Base-by-base conservation (phyloP, 495 filamentous ascomycete species). In the Penicillium coffeae region DNA sequence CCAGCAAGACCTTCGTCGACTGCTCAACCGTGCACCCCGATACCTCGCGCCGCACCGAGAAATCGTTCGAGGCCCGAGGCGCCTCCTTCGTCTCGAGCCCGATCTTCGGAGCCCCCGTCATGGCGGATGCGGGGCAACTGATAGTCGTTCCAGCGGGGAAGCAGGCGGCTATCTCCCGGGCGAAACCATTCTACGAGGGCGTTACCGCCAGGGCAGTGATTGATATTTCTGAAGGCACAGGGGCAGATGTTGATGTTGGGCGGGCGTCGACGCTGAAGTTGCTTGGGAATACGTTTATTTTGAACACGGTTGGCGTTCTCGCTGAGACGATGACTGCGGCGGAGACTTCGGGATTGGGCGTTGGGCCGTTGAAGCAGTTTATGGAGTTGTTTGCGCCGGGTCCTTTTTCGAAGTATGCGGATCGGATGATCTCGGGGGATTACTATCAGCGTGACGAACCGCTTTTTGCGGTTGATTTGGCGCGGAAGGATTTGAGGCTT, bases 1-100 rank as follows among this genome's bases (percentile, higher is more conserved):
- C 52, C 12, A 33, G 21, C 25, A 74, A 74, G 41, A 67, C 62
- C 25, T 58, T 95, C 48, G 72, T 95, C 32, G 90, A 95, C 56
- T 91, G 86, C 74, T 92, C 87, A 1, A 96, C 90, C 37, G 82
- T 96, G 30, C 85, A 91, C 65, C 90, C 91, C 0, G 84, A 90
- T 35, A 93, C 87, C 19, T 87, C 89, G 3, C 76, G 86, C 35
- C 69, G 66, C 38, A 55, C 87, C 4, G 81, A 83, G 36, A 69
- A 78, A 47, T 68, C 64, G 3, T 72, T 87, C 44, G 53, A 64
- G 2, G 74, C 62, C 1, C 75, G 75, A 18, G 86, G 85, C 7
- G 89, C 78, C 0, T 69, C 82, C 33, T 93, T 94, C 66, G 80
- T 94, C 21, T 84, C 87, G 7, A 87, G 83, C 48, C 89, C 90